phyloP scores from a whole-genome alignment of 169 alveolate species.

The Eimeria sp. region DNA sequence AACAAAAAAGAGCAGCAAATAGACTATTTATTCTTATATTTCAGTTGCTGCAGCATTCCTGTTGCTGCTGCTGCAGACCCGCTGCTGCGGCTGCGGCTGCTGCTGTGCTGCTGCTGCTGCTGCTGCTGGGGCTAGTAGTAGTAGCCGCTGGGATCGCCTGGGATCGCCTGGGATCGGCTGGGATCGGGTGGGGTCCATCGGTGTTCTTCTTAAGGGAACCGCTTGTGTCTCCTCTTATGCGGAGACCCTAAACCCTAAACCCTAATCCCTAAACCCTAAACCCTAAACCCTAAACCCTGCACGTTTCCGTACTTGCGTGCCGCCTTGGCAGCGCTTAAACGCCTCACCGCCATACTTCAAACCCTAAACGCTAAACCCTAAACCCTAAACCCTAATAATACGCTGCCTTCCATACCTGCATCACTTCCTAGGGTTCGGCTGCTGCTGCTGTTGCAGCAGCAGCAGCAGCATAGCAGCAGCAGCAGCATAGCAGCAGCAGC shows the following conservation, averaged over 20 bases:
- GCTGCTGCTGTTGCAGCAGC: constrained; percentile 57
- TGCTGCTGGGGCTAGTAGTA: background rate
- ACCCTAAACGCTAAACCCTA: constrained; percentile 21
- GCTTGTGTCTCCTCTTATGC: background rate
- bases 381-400: background rate
- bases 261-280: constrained; percentile 21
- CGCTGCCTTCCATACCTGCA: constrained; percentile 1
- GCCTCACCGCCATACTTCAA: background rate
- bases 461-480: background rate
- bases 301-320: background rate
- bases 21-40: background rate
- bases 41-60: background rate
- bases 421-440: background rate
- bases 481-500: background rate
- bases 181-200: background rate
- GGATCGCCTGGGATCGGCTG: background rate
- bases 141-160: background rate
- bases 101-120: too few relatives aligned
- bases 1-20: background rate
- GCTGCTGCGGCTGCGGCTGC: too few relatives aligned
- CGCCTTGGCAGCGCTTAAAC: background rate
- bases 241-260: background rate
- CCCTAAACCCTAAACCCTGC: constrained; percentile 28
- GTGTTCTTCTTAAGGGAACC: background rate
- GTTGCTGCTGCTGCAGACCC: too few relatives aligned